Evolutionary conservation across 495 filamentous ascomycete genomes (phyloP).

Genomic region (Sphaerosporella brunnea): DNA sequence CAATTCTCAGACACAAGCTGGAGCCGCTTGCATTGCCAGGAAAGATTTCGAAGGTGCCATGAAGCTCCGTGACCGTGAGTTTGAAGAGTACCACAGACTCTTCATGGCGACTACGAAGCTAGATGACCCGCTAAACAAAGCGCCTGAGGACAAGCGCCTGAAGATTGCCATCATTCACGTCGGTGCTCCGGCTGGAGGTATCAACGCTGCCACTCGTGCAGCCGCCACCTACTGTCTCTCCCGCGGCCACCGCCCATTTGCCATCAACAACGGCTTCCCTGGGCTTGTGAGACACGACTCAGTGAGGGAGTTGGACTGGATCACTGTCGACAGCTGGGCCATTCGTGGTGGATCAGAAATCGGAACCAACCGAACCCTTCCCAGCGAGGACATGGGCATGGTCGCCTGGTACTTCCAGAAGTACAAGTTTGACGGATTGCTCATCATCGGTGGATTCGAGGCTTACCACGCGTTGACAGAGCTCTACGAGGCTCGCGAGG

Average conservation of each 20-base stretch:
- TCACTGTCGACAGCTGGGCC: constrained; percentile 90
- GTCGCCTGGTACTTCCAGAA: constrained; percentile 72
- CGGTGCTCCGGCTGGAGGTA: constrained; percentile 93
- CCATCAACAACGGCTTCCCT: constrained; percentile 94
- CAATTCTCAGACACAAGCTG: constrained; percentile 49
- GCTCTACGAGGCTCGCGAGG: constrained; percentile 57
- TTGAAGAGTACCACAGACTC: constrained; percentile 76
- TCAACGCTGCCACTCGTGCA: constrained; percentile 92
- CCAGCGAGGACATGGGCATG: constrained; percentile 58
- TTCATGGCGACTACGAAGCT: constrained; percentile 75
- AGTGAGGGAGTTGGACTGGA: constrained; percentile 70
- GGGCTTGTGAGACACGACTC: constrained; percentile 86
- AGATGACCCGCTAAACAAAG: constrained; percentile 41
- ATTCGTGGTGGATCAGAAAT: constrained; percentile 96
- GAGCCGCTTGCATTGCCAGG: constrained; percentile 58
- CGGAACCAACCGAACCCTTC: constrained; percentile 87
- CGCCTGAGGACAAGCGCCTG: constrained; percentile 71
- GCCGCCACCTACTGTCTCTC: constrained; percentile 89
- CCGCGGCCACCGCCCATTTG: constrained; percentile 79
- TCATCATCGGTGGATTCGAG: constrained; percentile 91
- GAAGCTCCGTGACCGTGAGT: constrained; percentile 75
- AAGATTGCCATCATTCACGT: constrained; percentile 90
- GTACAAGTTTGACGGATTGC: constrained; percentile 78
- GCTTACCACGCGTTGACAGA: constrained; percentile 84
- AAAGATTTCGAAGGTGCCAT: constrained; percentile 77